These are phyloP conservation scores for Ustilago crameri DNA, from an alignment of 1,284 basidiomycete species.

Conservation along the genomic window DNA sequence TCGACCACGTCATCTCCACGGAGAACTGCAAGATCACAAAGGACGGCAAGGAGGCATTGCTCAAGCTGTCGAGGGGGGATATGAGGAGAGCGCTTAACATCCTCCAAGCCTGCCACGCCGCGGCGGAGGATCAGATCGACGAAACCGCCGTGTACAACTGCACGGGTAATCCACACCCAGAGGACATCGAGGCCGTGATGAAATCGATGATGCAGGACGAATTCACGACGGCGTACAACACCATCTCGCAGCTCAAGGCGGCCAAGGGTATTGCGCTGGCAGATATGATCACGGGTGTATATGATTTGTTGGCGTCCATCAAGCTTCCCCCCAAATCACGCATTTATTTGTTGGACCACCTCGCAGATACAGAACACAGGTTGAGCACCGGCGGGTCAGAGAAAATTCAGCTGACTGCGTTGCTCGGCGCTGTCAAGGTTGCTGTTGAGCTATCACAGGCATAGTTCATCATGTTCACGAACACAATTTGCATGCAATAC, in stretches of 20 bases:
- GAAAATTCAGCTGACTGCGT: constrained; percentile 90
- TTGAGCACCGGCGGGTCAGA: constrained; percentile 92
- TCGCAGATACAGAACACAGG: constrained; percentile 83
- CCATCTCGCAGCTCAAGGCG: constrained; percentile 85
- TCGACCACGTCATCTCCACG: constrained; percentile 82
- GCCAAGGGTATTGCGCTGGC: constrained; percentile 93
- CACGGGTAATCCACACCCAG: constrained; percentile 93
- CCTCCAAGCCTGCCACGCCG: constrained; percentile 96
- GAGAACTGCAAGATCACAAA: constrained; percentile 87
- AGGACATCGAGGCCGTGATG: constrained; percentile 90
- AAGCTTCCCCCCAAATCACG: constrained; percentile 86
- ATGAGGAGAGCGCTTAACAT: constrained; percentile 98
- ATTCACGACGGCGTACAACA: constrained; percentile 89
- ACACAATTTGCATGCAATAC: not conserved
- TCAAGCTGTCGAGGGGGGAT: constrained; percentile 93
- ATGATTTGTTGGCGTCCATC: constrained; percentile 87
- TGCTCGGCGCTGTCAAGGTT: constrained; percentile 93
- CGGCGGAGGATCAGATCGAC: constrained; percentile 80
- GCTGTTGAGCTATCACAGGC: constrained; percentile 76
- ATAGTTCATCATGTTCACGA: too few species aligned
- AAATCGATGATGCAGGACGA: constrained; percentile 96
- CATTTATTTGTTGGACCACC: constrained; percentile 88
- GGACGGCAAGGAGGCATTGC: constrained; percentile 86
- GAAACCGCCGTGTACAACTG: constrained; percentile 95
- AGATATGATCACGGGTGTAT: constrained; percentile 92